Conservation (phyloP, 2,329 filamentous ascomycete species). For the Phyllosticta citriasiana region DNA sequence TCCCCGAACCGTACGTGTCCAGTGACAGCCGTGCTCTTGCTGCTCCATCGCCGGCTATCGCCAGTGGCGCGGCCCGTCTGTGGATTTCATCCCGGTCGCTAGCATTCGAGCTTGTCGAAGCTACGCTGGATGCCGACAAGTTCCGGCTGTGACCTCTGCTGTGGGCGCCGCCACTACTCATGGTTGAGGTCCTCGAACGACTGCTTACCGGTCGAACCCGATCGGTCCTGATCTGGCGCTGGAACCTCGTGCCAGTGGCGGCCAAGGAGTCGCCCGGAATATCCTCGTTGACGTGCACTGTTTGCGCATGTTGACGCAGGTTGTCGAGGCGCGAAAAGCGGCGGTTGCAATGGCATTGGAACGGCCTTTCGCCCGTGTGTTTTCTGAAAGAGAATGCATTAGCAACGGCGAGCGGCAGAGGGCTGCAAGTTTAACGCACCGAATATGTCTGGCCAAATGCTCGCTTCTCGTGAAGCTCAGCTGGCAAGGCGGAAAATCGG, state of each 20-base stretch:
- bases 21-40: constrained; percentile 53
- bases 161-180: constrained; percentile 57
- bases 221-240: constrained; percentile 83
- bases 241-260: constrained; percentile 83
- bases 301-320: constrained; percentile 90
- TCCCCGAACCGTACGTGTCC: constrained; percentile 52
- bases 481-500: constrained; percentile 85
- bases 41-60: constrained; percentile 64
- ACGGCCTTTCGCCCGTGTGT: constrained; percentile 93
- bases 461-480: constrained; percentile 94
- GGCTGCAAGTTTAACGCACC: constrained; percentile 43
- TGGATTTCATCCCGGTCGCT: constrained; percentile 51
- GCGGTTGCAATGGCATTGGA: constrained; percentile 89
- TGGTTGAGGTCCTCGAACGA: constrained; percentile 67
- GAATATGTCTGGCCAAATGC: constrained; percentile 87
- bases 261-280: constrained; percentile 91
- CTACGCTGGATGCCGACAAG: constrained; percentile 78
- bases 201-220: constrained; percentile 63
- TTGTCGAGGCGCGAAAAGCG: constrained; percentile 93
- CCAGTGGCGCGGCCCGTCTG: constrained; percentile 67
- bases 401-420: constrained; percentile 4
- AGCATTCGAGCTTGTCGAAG: constrained; percentile 61
- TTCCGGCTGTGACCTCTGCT: constrained; percentile 73
- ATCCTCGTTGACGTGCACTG: constrained; percentile 94
- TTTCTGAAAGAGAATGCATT: constrained; percentile 50